Conservation (phyloP, 2,329 filamentous ascomycete species). For the Diaporthe ilicicola region DNA sequence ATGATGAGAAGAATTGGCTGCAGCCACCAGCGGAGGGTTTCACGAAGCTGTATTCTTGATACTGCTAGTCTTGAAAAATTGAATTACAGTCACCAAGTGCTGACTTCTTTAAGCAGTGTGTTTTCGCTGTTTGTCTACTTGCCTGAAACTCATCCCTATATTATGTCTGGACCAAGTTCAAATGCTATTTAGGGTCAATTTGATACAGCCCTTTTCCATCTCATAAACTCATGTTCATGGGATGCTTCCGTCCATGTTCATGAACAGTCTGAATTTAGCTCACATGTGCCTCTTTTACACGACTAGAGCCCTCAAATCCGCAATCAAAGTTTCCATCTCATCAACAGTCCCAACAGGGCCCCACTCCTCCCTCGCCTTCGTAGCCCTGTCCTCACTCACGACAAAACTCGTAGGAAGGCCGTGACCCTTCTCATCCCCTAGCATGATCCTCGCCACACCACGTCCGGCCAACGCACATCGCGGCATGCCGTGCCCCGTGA, state of each 20-base stretch:
- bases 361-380: slow-evolving; percentile 34
- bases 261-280: no score
- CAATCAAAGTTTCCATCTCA: slow-evolving; percentile 32
- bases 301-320: slow-evolving; percentile 17
- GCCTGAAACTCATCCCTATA: neutral
- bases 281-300: neutral
- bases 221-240: no score
- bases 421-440: slow-evolving; percentile 46
- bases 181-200: no score
- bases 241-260: neutral
- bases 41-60: slow-evolving; percentile 66
- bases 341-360: slow-evolving; percentile 31
- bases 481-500: slow-evolving; percentile 81
- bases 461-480: slow-evolving; percentile 73
- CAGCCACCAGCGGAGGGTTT: slow-evolving; percentile 86
- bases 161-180: no score
- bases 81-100: neutral
- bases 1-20: slow-evolving; percentile 92
- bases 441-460: slow-evolving; percentile 68
- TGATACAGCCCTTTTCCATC: no score
- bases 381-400: slow-evolving; percentile 44
- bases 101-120: neutral
- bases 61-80: neutral
- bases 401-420: slow-evolving; percentile 55
- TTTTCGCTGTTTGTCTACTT: neutral